phyloP scores from a whole-genome alignment of 805 yeast genomes.

The Pichia paraexigua region DNA sequence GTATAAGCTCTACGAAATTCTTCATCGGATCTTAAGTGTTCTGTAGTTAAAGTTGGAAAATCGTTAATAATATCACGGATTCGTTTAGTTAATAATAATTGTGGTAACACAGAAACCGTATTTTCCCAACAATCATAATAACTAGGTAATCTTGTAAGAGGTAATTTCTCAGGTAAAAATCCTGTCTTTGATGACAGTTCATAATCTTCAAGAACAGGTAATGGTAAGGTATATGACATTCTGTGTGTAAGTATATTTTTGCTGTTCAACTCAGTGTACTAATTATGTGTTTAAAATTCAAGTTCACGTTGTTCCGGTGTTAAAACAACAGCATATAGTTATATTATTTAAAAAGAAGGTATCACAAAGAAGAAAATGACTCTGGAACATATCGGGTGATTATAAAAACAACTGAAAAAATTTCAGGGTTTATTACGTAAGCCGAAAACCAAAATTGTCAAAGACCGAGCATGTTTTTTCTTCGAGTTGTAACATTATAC shows the following conservation, averaged over 20 bases:
- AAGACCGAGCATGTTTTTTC: background rate
- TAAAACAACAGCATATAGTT: background rate
- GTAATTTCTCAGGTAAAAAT: constrained; percentile 65
- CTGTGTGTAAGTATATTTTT: background rate
- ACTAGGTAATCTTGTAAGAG: constrained; percentile 52
- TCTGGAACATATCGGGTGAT: background rate
- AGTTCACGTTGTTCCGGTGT: background rate
- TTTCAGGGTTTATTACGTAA: background rate
- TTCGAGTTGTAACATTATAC: no score
- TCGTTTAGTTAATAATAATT: constrained; percentile 58
- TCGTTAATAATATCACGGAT: constrained; percentile 57
- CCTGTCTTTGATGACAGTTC: constrained; percentile 68
- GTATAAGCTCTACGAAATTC: constrained; percentile 77
- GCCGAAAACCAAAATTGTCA: background rate
- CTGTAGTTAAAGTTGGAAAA: constrained; percentile 49
- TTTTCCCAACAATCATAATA: constrained; percentile 72
- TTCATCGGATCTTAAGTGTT: constrained; percentile 34
- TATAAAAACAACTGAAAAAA: background rate
- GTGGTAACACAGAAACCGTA: constrained; percentile 58
- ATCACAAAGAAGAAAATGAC: background rate
- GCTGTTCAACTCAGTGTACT: background rate
- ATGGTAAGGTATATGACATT: constrained; percentile 24
- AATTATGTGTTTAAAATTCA: background rate
- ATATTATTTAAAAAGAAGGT: background rate
- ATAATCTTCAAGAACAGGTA: constrained; percentile 54